Evolutionary conservation across 1,139 yeast genomes (phyloP).

Genomic region (Saccharomyces hybrid): DNA sequence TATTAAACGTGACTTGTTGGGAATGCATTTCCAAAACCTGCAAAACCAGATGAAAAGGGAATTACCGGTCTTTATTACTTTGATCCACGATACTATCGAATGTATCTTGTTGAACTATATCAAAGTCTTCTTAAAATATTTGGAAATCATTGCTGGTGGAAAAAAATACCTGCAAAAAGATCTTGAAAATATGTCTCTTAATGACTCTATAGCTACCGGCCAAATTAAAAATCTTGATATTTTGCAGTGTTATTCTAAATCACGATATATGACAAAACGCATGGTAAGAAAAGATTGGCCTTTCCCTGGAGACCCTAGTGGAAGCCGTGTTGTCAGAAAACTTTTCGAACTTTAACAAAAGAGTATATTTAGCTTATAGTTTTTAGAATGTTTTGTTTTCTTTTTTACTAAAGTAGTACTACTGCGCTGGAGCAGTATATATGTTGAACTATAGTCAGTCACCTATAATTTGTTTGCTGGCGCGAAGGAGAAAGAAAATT

Average conservation of each 20-base stretch:
- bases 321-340: conserved; percentile 30
- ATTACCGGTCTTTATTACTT: conserved; percentile 27
- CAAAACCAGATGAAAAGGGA: conserved; percentile 29
- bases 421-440: neutral
- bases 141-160: conserved; percentile 28
- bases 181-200: conserved; percentile 10
- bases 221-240: conserved; percentile 31
- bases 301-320: conserved; percentile 16
- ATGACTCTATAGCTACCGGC: conserved; percentile 19
- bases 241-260: conserved; percentile 28
- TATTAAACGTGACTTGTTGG: conserved; percentile 25
- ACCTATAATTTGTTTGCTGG: neutral
- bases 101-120: conserved; percentile 21
- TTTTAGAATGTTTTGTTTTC: neutral
- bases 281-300: conserved; percentile 30
- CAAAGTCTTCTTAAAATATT: conserved; percentile 24
- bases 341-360: conserved; percentile 29
- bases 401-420: neutral
- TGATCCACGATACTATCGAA: conserved; percentile 15
- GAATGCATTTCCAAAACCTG: conserved; percentile 26
- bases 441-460: neutral
- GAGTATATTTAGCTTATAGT: neutral
- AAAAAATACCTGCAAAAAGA: conserved; percentile 22
- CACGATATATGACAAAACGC: conserved; percentile 27
- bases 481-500: neutral